phyloP scores from a whole-genome alignment of 352 stramenopile species.

The Phytophthora pistaciae region DNA sequence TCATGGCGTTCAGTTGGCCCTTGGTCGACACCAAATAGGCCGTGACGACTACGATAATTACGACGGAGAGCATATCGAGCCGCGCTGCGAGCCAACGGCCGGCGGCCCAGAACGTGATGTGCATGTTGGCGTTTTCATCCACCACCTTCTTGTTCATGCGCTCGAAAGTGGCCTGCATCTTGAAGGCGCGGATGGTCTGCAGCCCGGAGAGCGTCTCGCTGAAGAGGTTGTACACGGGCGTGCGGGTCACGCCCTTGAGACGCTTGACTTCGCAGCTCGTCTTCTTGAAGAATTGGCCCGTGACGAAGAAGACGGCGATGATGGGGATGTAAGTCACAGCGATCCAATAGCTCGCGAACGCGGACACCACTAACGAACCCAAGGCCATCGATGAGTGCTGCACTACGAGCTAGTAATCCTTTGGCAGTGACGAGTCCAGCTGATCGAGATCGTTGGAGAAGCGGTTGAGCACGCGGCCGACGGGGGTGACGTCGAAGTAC shows the following conservation, averaged over 20 bases:
- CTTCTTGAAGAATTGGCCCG: constrained; percentile 69
- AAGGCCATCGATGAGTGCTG: constrained; percentile 27
- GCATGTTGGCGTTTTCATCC: constrained; percentile 48
- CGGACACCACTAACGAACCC: constrained; percentile 24
- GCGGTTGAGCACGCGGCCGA: constrained; percentile 54
- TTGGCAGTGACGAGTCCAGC: constrained; percentile 49
- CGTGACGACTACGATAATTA: constrained; percentile 90
- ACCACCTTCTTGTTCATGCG: constrained; percentile 51
- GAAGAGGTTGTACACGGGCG: constrained; percentile 30
- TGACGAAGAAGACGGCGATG: constrained; percentile 19
- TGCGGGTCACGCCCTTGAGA: constrained; percentile 85
- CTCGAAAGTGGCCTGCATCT: constrained; percentile 49
- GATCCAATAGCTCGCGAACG: constrained; percentile 32
- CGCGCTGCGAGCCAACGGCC: constrained; percentile 94
- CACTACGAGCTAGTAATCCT: constrained; percentile 39
- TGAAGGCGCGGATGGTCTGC: constrained; percentile 33
- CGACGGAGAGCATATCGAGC: constrained; percentile 77
- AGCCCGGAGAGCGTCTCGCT: constrained; percentile 19
- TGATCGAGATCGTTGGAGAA: constrained; percentile 63
- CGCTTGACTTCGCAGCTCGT: constrained; percentile 91
- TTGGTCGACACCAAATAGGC: constrained; percentile 83
- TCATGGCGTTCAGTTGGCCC: constrained; percentile 35
- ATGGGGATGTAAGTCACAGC: constrained; percentile 24
- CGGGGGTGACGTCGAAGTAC: constrained; percentile 62
- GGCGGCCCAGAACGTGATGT: constrained; percentile 53